Percentiles rank a stretch among this genome's conserved stretches.
These are phyloP conservation scores for Penicillium malachiteum DNA, from an alignment of 495 filamentous ascomycete genomes.

Conservation along the genomic window DNA sequence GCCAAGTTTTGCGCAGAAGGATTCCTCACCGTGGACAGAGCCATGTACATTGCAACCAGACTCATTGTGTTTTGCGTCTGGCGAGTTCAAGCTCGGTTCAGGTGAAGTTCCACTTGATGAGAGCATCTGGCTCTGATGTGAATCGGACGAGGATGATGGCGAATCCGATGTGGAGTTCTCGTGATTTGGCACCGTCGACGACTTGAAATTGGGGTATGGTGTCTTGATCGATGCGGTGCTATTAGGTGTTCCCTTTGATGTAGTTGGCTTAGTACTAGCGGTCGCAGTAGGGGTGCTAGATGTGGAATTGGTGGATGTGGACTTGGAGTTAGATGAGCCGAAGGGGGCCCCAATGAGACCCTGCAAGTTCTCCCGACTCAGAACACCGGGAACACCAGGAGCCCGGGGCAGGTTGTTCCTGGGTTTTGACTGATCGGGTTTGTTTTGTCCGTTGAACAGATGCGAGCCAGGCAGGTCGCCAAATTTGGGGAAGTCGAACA, in stretches of 20 bases:
- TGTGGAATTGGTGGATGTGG: conserved; percentile 10
- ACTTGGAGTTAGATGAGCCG: conserved; percentile 8
- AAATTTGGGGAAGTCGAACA: conserved; percentile 94
- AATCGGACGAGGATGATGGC: conserved; percentile 55
- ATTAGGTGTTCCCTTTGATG: conserved; percentile 13
- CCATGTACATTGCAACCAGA: conserved; percentile 23
- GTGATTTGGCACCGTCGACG: conserved; percentile 29
- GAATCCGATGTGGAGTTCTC: conserved; percentile 53
- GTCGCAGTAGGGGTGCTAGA: conserved; percentile 5
- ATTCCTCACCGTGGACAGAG: conserved; percentile 55
- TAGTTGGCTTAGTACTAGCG: conserved; percentile 3
- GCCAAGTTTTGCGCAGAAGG: conserved; percentile 68
- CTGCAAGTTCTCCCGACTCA: conserved; percentile 29
- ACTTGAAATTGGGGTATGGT: conserved; percentile 22
- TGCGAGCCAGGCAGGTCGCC: conserved; percentile 71
- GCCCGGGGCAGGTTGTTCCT: conserved; percentile 17
- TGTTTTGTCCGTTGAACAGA: conserved; percentile 47
- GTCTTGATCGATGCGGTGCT: conserved; percentile 15
- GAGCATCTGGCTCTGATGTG: conserved; percentile 58
- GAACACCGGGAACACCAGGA: conserved; percentile 37
- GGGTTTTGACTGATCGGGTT: conserved; percentile 33
- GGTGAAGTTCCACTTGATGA: conserved; percentile 89
- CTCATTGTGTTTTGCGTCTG: conserved; percentile 59
- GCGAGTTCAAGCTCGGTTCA: conserved; percentile 61
- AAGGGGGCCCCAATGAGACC: conserved; percentile 3